A percentile compares a stretch with the other conserved stretches of the same genome.
Evolutionary conservation across 2,329 filamentous ascomycete species (phyloP).

Genomic region (Dactylellina haptotyla): DNA sequence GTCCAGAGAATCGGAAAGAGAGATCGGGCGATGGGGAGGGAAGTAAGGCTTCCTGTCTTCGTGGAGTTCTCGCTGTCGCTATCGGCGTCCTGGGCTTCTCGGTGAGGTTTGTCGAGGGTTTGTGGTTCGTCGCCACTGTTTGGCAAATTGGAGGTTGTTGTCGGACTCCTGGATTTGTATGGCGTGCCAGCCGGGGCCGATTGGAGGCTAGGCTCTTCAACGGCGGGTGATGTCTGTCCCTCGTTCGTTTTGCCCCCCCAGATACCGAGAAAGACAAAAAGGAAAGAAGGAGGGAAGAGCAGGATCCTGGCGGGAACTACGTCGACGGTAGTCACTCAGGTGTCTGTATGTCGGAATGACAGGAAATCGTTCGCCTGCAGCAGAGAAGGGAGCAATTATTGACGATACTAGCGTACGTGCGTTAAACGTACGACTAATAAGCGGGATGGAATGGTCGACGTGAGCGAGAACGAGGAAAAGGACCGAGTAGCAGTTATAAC

Average conservation of each 20-base stretch:
- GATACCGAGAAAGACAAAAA: not conserved
- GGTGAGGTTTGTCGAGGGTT: slow-evolving; percentile 5
- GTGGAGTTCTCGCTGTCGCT: not conserved
- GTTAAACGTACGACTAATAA: not conserved
- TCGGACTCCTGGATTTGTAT: slow-evolving; percentile 29
- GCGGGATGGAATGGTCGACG: not conserved
- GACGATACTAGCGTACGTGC: slow-evolving; percentile 6
- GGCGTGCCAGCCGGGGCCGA: slow-evolving; percentile 32
- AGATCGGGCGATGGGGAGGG: not conserved
- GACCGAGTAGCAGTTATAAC: slow-evolving; percentile 31
- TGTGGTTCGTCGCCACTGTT: slow-evolving; percentile 43
- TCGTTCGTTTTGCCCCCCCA: slow-evolving; percentile 23
- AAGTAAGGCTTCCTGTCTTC: not conserved
- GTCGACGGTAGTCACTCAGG: not conserved
- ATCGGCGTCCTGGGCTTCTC: not conserved
- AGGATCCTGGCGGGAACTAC: slow-evolving; percentile 10
- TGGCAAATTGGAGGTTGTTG: slow-evolving; percentile 24
- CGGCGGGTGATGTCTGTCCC: slow-evolving; percentile 43
- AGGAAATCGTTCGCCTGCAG: not conserved
- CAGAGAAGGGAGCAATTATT: slow-evolving; percentile 19
- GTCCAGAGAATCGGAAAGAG: slow-evolving; percentile 9
- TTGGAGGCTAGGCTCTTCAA: slow-evolving; percentile 53
- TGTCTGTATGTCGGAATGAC: not conserved
- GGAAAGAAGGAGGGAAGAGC: not conserved
- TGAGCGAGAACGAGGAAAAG: not conserved